Base-by-base conservation (phyloP, 108 stramenopile genomes). In the Phaeodactylum tricornutum region DNA sequence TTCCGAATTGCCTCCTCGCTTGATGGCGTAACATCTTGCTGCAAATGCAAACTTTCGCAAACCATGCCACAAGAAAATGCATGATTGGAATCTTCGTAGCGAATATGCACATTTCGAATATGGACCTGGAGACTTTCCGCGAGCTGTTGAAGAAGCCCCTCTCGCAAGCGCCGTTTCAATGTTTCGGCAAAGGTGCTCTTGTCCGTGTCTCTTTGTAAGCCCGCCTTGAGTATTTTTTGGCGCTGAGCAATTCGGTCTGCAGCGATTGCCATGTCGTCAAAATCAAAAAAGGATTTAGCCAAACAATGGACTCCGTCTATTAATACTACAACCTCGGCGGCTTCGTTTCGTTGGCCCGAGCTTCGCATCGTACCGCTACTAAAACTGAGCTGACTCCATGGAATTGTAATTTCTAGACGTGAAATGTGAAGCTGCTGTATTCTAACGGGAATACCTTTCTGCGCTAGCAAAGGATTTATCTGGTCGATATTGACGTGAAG, bases 31-130 rank as follows among this genome's bases (percentile, higher is more conserved):
- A 29, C 25, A 6, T 71, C 71, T 7, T 72, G 55, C 29, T 76
- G 69, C 19, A 84, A 35, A 41, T 84, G 77, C 47, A 84, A 55
- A 26, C 70, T 74, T 71, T 84, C 78, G 47, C 79, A 23, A 3
- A 74, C 75, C 19, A 84, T 44, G 4, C 83, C 83, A 38, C 47
- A 67, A 2, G 72, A 66, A 49, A 47, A 79, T 6, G 75, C 75
- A 44, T 67, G 46, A 17, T 16, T 14, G 15, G 72, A 66, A 41
- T 79, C 83, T 64, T 84, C 83, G 28, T 77, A 42, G 8, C 83
- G 58, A 36, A 84, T 45, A 50, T 79, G 78, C 3, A 84, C 45
- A 56, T 79, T 67, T 21, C 83, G 59, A 5, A 84, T 34, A 50
- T 84, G 77, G 48, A 84, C 27, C 23, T 84, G 83, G 12, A 84